Evolutionary conservation across 768 basidiomycete genomes (phyloP), one percentile per base, ranked within the genome.

Genomic region (Goffeauzyma gilvescens): DNA sequence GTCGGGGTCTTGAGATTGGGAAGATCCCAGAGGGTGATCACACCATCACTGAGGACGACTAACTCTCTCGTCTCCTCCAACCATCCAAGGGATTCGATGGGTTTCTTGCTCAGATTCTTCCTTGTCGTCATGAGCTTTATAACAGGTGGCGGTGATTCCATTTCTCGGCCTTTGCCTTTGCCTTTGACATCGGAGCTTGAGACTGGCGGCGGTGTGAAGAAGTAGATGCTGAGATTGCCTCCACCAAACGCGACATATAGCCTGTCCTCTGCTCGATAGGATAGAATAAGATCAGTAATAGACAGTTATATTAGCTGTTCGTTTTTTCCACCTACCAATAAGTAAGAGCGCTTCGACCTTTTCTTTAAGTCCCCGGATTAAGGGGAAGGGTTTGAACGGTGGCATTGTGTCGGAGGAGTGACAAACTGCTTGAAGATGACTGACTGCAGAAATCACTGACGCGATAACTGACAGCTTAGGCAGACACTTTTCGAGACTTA

Each of bases 41-140:
- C 52, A 7, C 24, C 6, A 85, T 89, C 89, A 20, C 83, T 81
- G 4, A 96, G 71, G 4, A 81, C 69, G 2, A 84, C 76, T 18
- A 98, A 67, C 3, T 82, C 80, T 53, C 84, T 79, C n/a, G 82
- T 72, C 52, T 85, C 81, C 49, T 77, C 77, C 50, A 95, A 71
- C 41, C 77, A 79, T 0, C 78, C 83, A 2, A 98, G 67, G 57
- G 89, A 85, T 42, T 96, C 90, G 32, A 98, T 80, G n/a, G 32
- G 34, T 15, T 34, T 40, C 25, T 42, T 36, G 9, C 30, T 13
- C n/a, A 44, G 9, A 2, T 33, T 42, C 35, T 39, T 49, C 35
- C 38, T 40, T 1, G 43, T 49, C 21, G 17, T 41, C 2, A 46
- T 17, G 12, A 45, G 28, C 32, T 39, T 45, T 33, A 9, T 17